Percentiles rank a stretch among this genome's conserved stretches.
Evolutionary conservation across 164 flowering plant genomes (phyloP).

Genomic region (Paratinospora sagittata): DNA sequence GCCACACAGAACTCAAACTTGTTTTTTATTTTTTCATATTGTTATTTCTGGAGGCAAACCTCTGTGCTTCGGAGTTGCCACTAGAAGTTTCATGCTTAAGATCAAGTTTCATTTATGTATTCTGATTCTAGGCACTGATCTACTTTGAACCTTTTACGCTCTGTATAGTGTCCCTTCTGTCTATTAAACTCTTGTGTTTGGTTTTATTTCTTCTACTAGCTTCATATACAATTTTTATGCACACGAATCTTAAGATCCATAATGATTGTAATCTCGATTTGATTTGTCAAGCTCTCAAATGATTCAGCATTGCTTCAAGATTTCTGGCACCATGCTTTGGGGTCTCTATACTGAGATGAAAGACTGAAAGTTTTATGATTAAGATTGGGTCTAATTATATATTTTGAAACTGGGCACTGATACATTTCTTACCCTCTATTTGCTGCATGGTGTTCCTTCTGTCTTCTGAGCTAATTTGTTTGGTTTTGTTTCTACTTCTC

Average conservation of each 20-base stretch:
- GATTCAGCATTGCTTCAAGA: too few species aligned
- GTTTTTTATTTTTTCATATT: too few species aligned
- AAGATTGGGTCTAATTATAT: background rate
- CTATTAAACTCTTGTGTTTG: background rate
- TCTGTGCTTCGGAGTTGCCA: background rate
- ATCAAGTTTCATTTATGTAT: background rate
- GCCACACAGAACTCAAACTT: too few species aligned
- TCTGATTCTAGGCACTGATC: background rate
- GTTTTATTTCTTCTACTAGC: background rate
- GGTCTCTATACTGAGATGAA: too few species aligned
- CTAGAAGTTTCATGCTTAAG: background rate
- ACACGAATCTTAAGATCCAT: too few species aligned
- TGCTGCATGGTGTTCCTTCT: background rate
- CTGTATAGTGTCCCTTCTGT: background rate
- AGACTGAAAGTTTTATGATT: background rate
- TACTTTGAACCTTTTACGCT: background rate
- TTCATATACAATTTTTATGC: too few species aligned
- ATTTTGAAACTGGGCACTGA: background rate
- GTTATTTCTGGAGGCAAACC: too few species aligned
- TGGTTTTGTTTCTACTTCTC: background rate
- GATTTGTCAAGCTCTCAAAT: too few species aligned
- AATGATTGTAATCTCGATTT: too few species aligned
- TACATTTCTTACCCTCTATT: background rate
- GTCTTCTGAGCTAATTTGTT: background rate
- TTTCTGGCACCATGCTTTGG: too few species aligned